Evolutionary conservation across 179 eudicot genomes (phyloP).

Genomic region (Corrigiola litoralis): DNA sequence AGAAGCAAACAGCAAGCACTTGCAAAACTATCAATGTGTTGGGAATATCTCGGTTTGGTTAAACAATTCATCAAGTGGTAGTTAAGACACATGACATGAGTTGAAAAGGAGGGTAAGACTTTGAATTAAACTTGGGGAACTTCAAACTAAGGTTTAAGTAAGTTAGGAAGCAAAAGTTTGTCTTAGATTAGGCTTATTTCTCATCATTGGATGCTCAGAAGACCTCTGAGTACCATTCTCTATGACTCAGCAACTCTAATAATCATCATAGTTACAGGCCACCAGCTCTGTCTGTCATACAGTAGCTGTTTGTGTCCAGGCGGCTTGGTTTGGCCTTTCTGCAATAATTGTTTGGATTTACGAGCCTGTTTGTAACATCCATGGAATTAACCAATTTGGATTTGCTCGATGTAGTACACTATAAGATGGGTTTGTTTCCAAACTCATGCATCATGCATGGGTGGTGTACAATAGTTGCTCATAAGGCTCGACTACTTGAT

Average conservation of each 20-base stretch:
- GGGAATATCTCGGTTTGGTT: constrained; percentile 30
- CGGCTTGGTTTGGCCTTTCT: background rate
- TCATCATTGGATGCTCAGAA: constrained; percentile 25
- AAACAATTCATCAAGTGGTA: constrained; percentile 9
- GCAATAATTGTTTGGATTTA: background rate
- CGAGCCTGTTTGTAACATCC: background rate
- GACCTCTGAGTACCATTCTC: background rate
- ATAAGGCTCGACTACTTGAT: no score
- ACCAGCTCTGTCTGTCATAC: background rate
- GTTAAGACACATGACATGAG: background rate
- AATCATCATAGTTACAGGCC: constrained; percentile 5
- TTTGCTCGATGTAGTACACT: no score
- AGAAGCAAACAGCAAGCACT: constrained; percentile 17
- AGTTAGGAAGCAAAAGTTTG: no score
- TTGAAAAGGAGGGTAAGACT: no score
- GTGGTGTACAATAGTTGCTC: no score
- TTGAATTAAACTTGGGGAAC: constrained; percentile 2
- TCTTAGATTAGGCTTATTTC: no score
- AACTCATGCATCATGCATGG: no score
- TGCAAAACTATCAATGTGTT: constrained; percentile 27
- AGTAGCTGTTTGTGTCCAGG: background rate
- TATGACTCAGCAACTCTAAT: no score
- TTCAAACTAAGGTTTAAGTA: background rate
- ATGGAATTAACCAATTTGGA: background rate
- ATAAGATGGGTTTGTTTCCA: no score